Conservation (phyloP, 208 protist species). For the Crithidia brevicula region DNA sequence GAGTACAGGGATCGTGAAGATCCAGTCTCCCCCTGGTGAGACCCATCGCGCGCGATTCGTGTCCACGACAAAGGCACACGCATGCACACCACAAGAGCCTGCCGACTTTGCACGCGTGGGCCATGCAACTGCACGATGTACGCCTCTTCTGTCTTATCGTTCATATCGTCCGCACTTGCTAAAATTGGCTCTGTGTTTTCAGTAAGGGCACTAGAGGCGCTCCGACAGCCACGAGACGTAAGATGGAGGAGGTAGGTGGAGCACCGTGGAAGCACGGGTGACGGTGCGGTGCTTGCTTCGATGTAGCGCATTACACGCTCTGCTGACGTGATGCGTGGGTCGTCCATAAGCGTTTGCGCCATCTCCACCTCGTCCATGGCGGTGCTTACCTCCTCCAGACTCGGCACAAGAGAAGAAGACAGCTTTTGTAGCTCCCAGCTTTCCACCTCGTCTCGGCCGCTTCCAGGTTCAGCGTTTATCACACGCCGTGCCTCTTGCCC, state of each 20-base stretch:
- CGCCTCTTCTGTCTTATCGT: background rate
- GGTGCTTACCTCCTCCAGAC: background rate
- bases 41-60: too few species aligned
- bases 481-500: background rate
- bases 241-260: conserved; percentile 27
- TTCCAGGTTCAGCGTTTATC: background rate
- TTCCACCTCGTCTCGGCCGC: background rate
- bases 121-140: conserved; percentile 45
- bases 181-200: too few species aligned
- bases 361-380: conserved; percentile 8
- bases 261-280: conserved; percentile 14
- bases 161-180: background rate
- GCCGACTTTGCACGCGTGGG: conserved; percentile 52
- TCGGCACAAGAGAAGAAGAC: background rate
- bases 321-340: conserved; percentile 15
- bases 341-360: conserved; percentile 9
- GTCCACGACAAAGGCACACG: conserved; percentile 2
- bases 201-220: too few species aligned
- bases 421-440: conserved; percentile 24
- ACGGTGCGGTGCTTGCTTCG: conserved; percentile 1
- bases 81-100: conserved; percentile 49
- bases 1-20: too few species aligned
- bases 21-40: too few species aligned
- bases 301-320: conserved; percentile 29
- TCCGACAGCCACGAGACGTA: too few species aligned